Evolutionary conservation across 1,284 basidiomycete species (phyloP).

Genomic region (Prillingera fragicola): DNA sequence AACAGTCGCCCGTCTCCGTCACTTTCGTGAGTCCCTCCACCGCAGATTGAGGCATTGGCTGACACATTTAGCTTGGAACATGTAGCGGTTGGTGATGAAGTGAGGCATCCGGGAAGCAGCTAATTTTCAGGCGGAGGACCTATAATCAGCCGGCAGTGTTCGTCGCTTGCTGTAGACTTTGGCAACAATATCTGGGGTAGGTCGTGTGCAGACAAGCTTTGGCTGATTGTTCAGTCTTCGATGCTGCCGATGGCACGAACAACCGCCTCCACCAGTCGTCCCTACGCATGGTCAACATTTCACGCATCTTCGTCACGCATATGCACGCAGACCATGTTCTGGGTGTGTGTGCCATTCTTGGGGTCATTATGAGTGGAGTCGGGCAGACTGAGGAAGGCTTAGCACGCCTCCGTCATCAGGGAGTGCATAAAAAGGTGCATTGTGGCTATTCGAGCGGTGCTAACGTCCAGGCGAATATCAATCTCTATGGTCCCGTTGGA

Average conservation of each 20-base stretch:
- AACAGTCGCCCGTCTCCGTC: constrained; percentile 32
- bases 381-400: constrained; percentile 39
- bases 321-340: constrained; percentile 84
- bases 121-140: constrained; percentile 43
- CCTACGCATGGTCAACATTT: constrained; percentile 57
- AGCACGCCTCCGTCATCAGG: constrained; percentile 28
- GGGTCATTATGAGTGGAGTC: constrained; percentile 56
- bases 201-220: constrained; percentile 8
- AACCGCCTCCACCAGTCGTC: constrained; percentile 65
- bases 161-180: constrained; percentile 46
- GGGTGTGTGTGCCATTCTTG: constrained; percentile 69
- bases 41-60: neutral
- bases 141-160: constrained; percentile 43
- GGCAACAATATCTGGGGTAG: constrained; percentile 47
- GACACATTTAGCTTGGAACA: constrained; percentile 40
- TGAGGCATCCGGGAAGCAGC: neutral
- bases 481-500: constrained; percentile 78
- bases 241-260: constrained; percentile 83
- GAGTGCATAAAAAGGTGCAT: constrained; percentile 34
- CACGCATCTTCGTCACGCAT: constrained; percentile 79
- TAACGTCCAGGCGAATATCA: constrained; percentile 55
- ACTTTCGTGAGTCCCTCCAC: constrained; percentile 32
- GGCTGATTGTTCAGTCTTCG: constrained; percentile 59
- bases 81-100: constrained; percentile 37
- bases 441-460: constrained; percentile 4